These are phyloP conservation scores for Fusarium domesticum DNA, from an alignment of 2,329 filamentous ascomycete genomes.

Conservation along the genomic window DNA sequence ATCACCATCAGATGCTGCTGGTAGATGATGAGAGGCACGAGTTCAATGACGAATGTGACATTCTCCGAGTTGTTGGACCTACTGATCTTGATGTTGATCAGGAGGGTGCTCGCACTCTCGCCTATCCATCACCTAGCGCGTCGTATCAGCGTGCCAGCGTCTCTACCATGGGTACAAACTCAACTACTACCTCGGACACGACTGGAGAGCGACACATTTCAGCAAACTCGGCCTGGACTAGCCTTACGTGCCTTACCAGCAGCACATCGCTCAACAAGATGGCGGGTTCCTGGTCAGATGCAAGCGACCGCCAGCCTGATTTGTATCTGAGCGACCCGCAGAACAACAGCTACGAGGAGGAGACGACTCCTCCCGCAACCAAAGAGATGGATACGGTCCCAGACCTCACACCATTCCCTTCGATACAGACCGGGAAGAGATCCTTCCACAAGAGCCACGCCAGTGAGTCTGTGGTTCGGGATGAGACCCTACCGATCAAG, in stretches of 20 bases:
- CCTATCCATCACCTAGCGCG: slow-evolving; percentile 17
- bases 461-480: slow-evolving; percentile 37
- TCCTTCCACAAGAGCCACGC: slow-evolving; percentile 37
- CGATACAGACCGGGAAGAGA: slow-evolving; percentile 21
- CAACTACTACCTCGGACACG: slow-evolving; percentile 46
- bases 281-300: slow-evolving; percentile 31
- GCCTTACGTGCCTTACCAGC: slow-evolving; percentile 54
- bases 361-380: slow-evolving; percentile 22
- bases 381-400: slow-evolving; percentile 36
- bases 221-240: slow-evolving; percentile 51
- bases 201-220: slow-evolving; percentile 53
- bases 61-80: slow-evolving; percentile 18
- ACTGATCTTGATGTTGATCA: slow-evolving; percentile 23
- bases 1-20: slow-evolving; percentile 51
- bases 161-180: slow-evolving; percentile 51
- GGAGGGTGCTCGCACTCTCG: slow-evolving; percentile 16
- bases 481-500: slow-evolving; percentile 29
- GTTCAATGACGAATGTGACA: slow-evolving; percentile 36
- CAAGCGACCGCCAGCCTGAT: slow-evolving; percentile 31
- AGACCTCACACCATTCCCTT: slow-evolving; percentile 34
- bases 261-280: slow-evolving; percentile 44
- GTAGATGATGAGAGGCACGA: slow-evolving; percentile 27
- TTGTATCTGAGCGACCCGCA: slow-evolving; percentile 24
- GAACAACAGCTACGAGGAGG: slow-evolving; percentile 25
- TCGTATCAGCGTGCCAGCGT: slow-evolving; percentile 50